A percentile compares a stretch with the other conserved stretches of the same genome.
These are phyloP conservation scores for Fusarium udum DNA, from an alignment of 2,329 filamentous ascomycete genomes.

Conservation along the genomic window DNA sequence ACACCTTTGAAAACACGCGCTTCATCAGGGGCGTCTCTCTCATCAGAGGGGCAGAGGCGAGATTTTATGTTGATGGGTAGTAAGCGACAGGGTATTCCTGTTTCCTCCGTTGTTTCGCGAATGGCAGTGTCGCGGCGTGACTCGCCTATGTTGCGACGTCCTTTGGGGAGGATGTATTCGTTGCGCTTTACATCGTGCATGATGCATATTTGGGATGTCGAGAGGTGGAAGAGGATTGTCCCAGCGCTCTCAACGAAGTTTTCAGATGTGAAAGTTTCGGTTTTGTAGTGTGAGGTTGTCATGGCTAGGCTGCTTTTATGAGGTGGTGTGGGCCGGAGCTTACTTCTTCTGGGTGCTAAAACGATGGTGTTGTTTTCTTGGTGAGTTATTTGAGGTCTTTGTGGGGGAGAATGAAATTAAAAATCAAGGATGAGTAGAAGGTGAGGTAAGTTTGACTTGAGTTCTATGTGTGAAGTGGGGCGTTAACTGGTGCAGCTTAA, in stretches of 20 bases:
- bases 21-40: not conserved
- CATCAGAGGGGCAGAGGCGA: not conserved
- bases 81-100: not conserved
- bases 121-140: not conserved
- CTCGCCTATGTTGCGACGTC: not conserved
- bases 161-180: not conserved
- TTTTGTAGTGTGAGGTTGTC: not conserved
- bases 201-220: not conserved
- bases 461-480: not conserved
- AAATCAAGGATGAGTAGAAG: not conserved
- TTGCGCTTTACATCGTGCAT: not conserved
- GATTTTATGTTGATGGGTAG: not conserved
- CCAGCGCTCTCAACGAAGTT: not conserved
- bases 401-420: not conserved
- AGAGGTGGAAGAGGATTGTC: not conserved
- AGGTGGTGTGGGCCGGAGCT: too few species aligned
- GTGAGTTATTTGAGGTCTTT: rapidly evolving
- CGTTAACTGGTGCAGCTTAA: not conserved
- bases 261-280: not conserved
- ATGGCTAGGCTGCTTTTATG: not conserved
- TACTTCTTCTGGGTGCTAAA: rapidly evolving
- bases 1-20: not conserved
- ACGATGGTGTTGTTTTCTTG: rapidly evolving
- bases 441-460: not conserved
- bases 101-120: not conserved